Percentiles rank a stretch among this genome's conserved stretches.
phyloP scores from a whole-genome alignment of 108 stramenopile genomes.

The Schizochytrium sp. region DNA sequence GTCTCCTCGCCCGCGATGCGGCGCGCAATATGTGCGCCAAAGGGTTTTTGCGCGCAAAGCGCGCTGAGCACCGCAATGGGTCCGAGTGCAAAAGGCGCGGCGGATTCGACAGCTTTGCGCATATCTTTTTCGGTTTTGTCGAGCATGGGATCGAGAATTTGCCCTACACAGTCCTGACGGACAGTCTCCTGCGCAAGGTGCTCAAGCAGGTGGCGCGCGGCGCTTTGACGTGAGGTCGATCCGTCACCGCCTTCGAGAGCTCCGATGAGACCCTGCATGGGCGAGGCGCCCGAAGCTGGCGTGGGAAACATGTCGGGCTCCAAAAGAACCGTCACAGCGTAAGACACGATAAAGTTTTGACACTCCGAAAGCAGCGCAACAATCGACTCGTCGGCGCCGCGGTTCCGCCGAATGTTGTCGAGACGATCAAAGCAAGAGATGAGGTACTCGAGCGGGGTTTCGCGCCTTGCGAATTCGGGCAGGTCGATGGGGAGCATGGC shows the following conservation, averaged over 20 bases:
- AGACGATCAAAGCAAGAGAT: background rate
- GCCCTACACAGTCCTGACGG: background rate
- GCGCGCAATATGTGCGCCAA: background rate
- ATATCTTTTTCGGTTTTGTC: background rate
- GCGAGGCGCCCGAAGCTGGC: background rate
- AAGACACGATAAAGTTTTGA: background rate
- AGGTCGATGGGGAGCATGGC: background rate
- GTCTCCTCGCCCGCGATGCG: background rate
- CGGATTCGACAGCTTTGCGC: background rate
- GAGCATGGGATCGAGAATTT: background rate
- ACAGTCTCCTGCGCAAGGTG: background rate
- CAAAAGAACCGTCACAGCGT: background rate
- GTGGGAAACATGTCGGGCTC: slow-evolving; percentile 5
- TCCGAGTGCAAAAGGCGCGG: background rate
- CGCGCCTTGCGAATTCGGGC: background rate
- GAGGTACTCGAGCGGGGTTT: background rate
- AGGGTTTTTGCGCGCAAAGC: background rate
- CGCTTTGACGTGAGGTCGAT: background rate
- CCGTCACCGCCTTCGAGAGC: background rate
- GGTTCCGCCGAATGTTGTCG: background rate
- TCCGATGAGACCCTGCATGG: background rate
- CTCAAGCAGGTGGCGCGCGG: background rate
- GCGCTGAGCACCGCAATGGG: background rate
- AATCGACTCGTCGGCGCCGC: background rate
- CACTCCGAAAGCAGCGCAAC: background rate